Evolutionary conservation across 1,284 basidiomycete species (phyloP), one percentile per base, ranked within the genome.

Genomic region (Boletus sp.): DNA sequence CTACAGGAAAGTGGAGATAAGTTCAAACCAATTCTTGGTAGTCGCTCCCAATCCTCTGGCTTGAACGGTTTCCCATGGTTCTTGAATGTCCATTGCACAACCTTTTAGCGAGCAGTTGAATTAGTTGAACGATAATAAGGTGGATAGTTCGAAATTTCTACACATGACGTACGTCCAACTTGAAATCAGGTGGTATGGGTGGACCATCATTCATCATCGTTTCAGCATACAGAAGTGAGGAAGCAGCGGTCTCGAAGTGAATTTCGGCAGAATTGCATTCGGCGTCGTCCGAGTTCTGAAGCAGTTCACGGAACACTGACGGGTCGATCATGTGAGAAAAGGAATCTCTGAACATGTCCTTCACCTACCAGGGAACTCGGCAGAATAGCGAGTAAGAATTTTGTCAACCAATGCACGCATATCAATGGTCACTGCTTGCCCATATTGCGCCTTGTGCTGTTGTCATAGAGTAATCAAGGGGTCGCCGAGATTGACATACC

Each of bases 201-300:
- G 35, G 33, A 6, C 33, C 33, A 35, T 35, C 33, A 40, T 23
- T 5, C n/a, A n/a, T 43, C 40, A 11, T 11, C 11, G 21, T 21
- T 43, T 37, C 35, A 10, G 40, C 35, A 1, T 33, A n/a, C n/a
- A 4, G 28, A 30, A 5, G 28, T 17, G n/a, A 23, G 47, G 30
- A 55, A 3, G 8, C 16, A 19, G 40, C 43, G 3, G 48, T 60
- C 47, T 60, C 33, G 16, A 60, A 60, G n/a, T 11, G 55, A 33
- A 60, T 51, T 47, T 60, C 59, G 4, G 7, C 54, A 1, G 7
- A 3, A 33, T 37, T 16, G 11, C 48, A 57, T n/a, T 21, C 53
- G 25, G 52, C 58, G 30, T 59, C 47, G 3, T 59, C 58, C 2
- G 58, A 50, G 30, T 59, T 56, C 21, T 56, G 58, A 50, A 59